A percentile compares a stretch with the other conserved stretches of the same genome.
Conservation (phyloP, 371 early-diverging fungal species). For the Mucor mucedo region DNA sequence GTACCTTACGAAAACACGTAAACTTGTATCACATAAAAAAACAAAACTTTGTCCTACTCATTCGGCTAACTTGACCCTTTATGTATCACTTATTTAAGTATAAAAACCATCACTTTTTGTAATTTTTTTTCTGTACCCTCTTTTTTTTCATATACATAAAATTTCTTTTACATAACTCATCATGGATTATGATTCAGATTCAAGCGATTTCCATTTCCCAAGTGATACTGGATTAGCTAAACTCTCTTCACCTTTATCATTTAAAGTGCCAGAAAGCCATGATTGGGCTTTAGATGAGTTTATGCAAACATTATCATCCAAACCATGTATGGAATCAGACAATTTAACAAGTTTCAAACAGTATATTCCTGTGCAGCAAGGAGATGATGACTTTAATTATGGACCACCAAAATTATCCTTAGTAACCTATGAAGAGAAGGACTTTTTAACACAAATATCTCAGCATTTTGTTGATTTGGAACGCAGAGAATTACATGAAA, state of each 20-base stretch:
- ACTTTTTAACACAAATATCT: conserved; percentile 27
- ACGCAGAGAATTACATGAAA: conserved; percentile 28
- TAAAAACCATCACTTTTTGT: conserved; percentile 9
- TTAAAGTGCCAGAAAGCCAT: conserved; percentile 44
- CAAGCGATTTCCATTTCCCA: conserved; percentile 52
- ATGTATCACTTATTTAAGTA: not conserved
- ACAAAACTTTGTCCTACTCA: not conserved
- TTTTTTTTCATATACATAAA: not conserved
- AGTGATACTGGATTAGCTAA: conserved; percentile 45
- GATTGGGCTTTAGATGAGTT: conserved; percentile 52
- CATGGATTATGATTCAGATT: conserved; percentile 33
- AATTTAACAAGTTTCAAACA: conserved; percentile 27
- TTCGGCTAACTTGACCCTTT: not conserved
- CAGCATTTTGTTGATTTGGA: conserved; percentile 20
- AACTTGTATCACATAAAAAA: not conserved
- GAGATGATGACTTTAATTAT: conserved; percentile 20
- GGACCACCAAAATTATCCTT: conserved; percentile 13
- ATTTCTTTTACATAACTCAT: conserved; percentile 5
- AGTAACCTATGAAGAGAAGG: conserved; percentile 27
- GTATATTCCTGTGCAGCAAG: conserved; percentile 27
- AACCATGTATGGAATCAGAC: conserved; percentile 27
- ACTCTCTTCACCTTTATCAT: conserved; percentile 34
- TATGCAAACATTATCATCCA: conserved; percentile 37
- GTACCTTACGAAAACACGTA: not conserved
- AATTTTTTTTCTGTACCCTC: conserved; percentile 4